Conservation (phyloP, 2,329 filamentous ascomycete genomes). For the Capronia epimyces region DNA sequence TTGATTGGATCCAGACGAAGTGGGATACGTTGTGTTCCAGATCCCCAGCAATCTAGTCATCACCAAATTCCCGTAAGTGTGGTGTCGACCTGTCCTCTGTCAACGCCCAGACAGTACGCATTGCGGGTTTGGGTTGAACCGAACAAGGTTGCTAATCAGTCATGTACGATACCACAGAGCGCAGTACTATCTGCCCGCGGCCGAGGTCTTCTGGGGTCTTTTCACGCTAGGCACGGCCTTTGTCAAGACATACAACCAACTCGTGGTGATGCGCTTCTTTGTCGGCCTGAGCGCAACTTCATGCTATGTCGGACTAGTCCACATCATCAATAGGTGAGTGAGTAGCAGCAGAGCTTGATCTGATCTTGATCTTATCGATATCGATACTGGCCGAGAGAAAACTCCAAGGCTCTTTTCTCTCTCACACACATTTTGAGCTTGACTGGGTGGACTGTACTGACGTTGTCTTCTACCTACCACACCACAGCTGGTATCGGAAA, state of each 20-base stretch:
- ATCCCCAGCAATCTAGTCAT: conserved; percentile 30
- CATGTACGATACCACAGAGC: neutral
- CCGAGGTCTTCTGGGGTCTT: neutral
- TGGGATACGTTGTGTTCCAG: conserved; percentile 28
- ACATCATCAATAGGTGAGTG: conserved; percentile 1
- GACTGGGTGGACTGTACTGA: neutral
- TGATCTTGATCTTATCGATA: no score
- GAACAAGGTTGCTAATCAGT: no score
- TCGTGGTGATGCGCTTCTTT: conserved; percentile 1
- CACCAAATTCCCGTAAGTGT: conserved; percentile 13
- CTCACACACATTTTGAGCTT: neutral
- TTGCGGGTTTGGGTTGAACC: no score
- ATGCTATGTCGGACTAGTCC: neutral
- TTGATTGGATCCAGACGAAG: conserved; percentile 3
- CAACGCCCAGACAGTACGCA: no score
- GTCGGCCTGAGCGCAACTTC: neutral
- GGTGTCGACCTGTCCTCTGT: neutral
- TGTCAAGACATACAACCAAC: neutral
- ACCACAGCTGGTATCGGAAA: conserved; percentile 42
- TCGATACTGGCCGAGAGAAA: no score
- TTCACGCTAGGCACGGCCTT: neutral
- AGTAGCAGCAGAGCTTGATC: no score
- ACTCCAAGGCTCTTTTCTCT: no score
- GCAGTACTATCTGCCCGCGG: neutral
- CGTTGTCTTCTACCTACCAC: neutral